These are phyloP conservation scores for Fremontodendron californicum DNA, from an alignment of 345 rosid genomes.

Conservation along the genomic window DNA sequence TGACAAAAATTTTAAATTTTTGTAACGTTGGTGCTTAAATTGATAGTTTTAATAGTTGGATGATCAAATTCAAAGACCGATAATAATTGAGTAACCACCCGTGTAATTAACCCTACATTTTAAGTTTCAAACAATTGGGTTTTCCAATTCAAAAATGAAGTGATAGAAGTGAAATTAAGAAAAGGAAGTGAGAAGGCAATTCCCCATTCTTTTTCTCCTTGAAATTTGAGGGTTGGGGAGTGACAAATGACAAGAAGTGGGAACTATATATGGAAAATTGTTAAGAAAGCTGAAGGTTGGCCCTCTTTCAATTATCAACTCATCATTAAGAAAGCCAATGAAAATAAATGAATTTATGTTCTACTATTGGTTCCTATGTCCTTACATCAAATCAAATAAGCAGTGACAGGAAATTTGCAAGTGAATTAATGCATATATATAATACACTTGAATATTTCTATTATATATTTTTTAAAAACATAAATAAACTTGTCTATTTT, in stretches of 20 bases:
- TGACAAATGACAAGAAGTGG: neutral
- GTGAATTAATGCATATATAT: too few species aligned
- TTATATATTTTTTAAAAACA: too few species aligned
- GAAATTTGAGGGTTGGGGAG: neutral
- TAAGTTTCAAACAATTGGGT: neutral
- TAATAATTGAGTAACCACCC: too few species aligned
- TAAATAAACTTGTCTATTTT: too few species aligned
- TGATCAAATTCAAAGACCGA: too few species aligned
- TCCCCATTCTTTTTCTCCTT: neutral
- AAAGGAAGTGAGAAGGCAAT: neutral
- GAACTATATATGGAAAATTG: neutral
- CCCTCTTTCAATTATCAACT: constrained; percentile 1
- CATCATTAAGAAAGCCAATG: neutral
- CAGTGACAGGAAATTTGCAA: neutral
- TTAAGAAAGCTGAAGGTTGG: neutral
- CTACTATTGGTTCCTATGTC: neutral
- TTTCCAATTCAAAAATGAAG: neutral
- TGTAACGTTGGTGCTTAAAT: too few species aligned
- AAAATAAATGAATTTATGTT: neutral
- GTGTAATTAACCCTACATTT: too few species aligned
- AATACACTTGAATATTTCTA: too few species aligned
- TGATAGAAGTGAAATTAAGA: neutral
- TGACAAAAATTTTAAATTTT: too few species aligned
- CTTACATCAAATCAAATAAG: neutral
- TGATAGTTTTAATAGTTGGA: too few species aligned